These are phyloP conservation scores for Murraya koenigii DNA, from an alignment of 345 rosid genomes.

Conservation along the genomic window DNA sequence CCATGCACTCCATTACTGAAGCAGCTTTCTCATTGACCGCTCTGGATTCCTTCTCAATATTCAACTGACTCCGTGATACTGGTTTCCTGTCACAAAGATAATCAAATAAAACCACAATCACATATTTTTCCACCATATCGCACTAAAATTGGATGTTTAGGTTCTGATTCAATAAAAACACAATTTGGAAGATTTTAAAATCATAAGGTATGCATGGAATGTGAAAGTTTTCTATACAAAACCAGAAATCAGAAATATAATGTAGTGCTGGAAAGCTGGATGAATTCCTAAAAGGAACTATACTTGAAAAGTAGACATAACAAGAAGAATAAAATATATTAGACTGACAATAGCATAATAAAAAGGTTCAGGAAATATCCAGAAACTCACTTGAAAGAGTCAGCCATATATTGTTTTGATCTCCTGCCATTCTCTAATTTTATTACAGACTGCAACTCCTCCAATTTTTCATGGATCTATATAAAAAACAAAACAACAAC, in stretches of 20 bases:
- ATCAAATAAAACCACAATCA: not conserved
- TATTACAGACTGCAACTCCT: constrained; percentile 55
- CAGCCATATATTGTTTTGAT: constrained; percentile 48
- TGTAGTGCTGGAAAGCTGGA: not conserved
- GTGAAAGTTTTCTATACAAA: not conserved
- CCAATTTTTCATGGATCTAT: constrained; percentile 68
- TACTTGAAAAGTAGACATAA: not conserved
- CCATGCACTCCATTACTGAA: constrained; percentile 49
- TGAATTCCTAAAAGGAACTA: constrained; percentile 7
- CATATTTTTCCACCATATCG: not conserved
- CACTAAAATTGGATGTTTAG: not conserved
- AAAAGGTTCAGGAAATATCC: not conserved
- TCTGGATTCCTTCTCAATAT: constrained; percentile 39
- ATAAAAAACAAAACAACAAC: constrained; percentile 11
- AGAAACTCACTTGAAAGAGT: constrained; percentile 53
- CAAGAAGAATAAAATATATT: not conserved
- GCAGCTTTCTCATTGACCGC: constrained; percentile 59
- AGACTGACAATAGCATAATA: not conserved
- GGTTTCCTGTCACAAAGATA: constrained; percentile 51
- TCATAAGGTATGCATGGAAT: not conserved
- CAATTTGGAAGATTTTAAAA: not conserved
- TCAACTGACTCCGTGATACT: constrained; percentile 42
- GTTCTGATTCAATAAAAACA: not conserved
- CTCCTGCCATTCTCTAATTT: constrained; percentile 50
- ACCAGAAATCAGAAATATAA: not conserved